These are phyloP conservation scores for Atkinsonella texensis DNA, from an alignment of 2,329 filamentous ascomycete genomes.

Conservation along the genomic window DNA sequence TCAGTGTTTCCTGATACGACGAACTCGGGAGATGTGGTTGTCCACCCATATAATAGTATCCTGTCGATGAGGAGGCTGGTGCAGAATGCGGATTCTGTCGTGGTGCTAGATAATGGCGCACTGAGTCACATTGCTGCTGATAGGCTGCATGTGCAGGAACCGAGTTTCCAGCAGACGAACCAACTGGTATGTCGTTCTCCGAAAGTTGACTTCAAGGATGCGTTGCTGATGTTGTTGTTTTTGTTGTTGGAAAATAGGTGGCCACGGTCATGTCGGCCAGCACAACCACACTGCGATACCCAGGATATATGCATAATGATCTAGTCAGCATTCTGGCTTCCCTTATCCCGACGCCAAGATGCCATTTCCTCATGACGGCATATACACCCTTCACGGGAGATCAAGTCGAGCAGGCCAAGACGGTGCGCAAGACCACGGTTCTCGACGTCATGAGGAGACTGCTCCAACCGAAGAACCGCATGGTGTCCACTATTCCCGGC, in stretches of 20 bases:
- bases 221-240: not conserved
- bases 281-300: slow-evolving; percentile 91
- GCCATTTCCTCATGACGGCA: slow-evolving; percentile 96
- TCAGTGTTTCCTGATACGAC: slow-evolving; percentile 95
- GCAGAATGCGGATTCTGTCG: slow-evolving; percentile 94
- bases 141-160: slow-evolving; percentile 84
- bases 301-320: slow-evolving; percentile 99
- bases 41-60: slow-evolving; percentile 96
- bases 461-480: slow-evolving; percentile 95
- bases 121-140: slow-evolving; percentile 90
- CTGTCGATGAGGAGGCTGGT: slow-evolving; percentile 83
- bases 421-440: slow-evolving; percentile 94
- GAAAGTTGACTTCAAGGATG: not conserved
- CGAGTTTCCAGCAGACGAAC: slow-evolving; percentile 95
- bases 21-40: slow-evolving; percentile 78
- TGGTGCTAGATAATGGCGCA: slow-evolving; percentile 92
- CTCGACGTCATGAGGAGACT: slow-evolving; percentile 94
- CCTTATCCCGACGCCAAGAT: slow-evolving; percentile 88
- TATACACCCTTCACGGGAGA: slow-evolving; percentile 97
- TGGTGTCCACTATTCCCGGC: slow-evolving; percentile 90
- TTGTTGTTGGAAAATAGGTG: slow-evolving; percentile 33
- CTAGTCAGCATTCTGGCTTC: slow-evolving; percentile 93
- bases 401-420: slow-evolving; percentile 93
- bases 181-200: slow-evolving; percentile 51
- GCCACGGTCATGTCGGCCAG: slow-evolving; percentile 98